A percentile compares a stretch with the other conserved stretches of the same genome.
Conservation (phyloP, 345 rosid genomes). For the Raphanus sativus region DNA sequence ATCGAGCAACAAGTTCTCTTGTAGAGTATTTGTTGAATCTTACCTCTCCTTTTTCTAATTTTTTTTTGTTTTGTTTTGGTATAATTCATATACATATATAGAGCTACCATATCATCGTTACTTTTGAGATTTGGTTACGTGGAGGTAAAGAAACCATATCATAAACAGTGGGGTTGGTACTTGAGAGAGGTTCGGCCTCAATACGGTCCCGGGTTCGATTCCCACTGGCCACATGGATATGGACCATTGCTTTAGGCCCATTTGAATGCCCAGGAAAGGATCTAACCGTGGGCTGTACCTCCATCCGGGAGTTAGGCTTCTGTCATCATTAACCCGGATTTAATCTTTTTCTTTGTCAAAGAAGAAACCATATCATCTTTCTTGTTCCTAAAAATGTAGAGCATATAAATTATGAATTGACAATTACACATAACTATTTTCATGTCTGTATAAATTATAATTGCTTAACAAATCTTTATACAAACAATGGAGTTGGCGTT, state of each 20-base stretch:
- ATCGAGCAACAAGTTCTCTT: not conserved
- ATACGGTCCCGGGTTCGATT: too few relatives aligned
- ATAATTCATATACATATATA: not conserved
- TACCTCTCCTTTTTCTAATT: not conserved
- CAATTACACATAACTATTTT: not conserved
- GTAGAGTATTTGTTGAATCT: conserved; percentile 4
- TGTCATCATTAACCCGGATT: too few relatives aligned
- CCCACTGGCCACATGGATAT: too few relatives aligned
- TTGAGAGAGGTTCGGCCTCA: too few relatives aligned
- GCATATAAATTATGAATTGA: not conserved
- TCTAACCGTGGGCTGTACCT: too few relatives aligned
- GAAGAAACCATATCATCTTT: too few relatives aligned
- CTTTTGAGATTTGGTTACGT: too few relatives aligned
- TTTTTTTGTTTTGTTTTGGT: not conserved
- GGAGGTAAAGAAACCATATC: not conserved
- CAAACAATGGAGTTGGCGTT: not conserved
- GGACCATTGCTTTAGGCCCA: too few relatives aligned
- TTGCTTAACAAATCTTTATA: not conserved
- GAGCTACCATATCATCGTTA: not conserved
- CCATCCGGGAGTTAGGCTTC: too few relatives aligned
- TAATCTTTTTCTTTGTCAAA: too few relatives aligned
- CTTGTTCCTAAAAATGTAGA: not conserved
- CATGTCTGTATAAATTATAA: not conserved
- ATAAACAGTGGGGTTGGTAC: too few relatives aligned
- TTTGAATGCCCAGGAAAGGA: too few relatives aligned